phyloP scores from a whole-genome alignment of 2,329 filamentous ascomycete species.

The Aspergillus nomiae region DNA sequence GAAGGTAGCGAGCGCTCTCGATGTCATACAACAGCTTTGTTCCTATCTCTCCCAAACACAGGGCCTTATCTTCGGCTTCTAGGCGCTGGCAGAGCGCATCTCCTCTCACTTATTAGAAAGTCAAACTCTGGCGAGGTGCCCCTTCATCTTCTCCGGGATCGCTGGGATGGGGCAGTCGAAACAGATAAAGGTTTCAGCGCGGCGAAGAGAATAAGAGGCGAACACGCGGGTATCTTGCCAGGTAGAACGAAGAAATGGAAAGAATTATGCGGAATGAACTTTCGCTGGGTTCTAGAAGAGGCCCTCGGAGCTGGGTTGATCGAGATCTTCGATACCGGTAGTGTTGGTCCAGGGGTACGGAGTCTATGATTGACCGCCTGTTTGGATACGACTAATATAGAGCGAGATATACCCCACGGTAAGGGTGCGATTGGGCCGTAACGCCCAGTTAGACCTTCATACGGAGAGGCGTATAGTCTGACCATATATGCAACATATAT shows the following conservation, averaged over 20 bases:
- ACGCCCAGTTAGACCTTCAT: background rate
- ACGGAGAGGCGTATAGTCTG: background rate
- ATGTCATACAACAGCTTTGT: slow-evolving; percentile 39
- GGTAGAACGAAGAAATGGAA: slow-evolving; percentile 67
- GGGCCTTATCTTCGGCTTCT: slow-evolving; percentile 63
- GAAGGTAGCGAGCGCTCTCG: slow-evolving; percentile 8
- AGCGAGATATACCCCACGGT: background rate
- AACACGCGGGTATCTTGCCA: slow-evolving; percentile 57
- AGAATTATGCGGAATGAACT: slow-evolving; percentile 59
- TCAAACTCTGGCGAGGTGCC: slow-evolving; percentile 58
- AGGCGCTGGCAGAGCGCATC: slow-evolving; percentile 55
- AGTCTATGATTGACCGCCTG: slow-evolving; percentile 28
- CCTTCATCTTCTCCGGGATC: slow-evolving; percentile 56
- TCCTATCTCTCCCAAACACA: slow-evolving; percentile 61
- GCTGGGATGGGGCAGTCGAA: slow-evolving; percentile 65
- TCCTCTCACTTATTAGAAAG: slow-evolving; percentile 56
- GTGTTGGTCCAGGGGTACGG: slow-evolving; percentile 59
- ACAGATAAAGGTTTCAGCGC: slow-evolving; percentile 45
- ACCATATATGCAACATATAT: background rate
- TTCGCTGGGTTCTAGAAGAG: slow-evolving; percentile 64
- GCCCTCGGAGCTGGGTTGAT: slow-evolving; percentile 62
- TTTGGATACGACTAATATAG: background rate
- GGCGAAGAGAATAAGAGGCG: slow-evolving; percentile 58
- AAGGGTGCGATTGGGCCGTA: background rate
- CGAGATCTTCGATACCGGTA: slow-evolving; percentile 65